phyloP scores from a whole-genome alignment of 2,329 filamentous ascomycete species.

The Diaporthe helianthi region DNA sequence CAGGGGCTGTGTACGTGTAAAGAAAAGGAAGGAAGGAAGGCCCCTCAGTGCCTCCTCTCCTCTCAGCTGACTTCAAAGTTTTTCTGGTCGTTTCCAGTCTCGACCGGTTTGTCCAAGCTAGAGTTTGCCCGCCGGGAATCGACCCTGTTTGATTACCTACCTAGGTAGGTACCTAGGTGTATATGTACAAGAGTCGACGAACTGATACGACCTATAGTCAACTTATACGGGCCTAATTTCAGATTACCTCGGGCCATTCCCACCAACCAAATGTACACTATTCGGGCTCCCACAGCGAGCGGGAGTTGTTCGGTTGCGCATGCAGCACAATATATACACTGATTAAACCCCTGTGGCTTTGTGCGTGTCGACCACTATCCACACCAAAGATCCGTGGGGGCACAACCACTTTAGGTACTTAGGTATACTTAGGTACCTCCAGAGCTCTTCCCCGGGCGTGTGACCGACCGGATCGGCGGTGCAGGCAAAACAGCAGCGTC shows the following conservation, averaged over 20 bases:
- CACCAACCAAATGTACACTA: conserved; percentile 6
- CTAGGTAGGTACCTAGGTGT: too few species aligned
- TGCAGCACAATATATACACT: conserved; percentile 8
- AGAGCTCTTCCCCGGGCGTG: background rate
- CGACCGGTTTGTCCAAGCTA: background rate
- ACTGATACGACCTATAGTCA: background rate
- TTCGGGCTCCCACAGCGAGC: background rate
- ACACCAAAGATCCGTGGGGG: conserved; percentile 4
- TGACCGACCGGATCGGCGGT: background rate
- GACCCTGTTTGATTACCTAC: conserved; percentile 4
- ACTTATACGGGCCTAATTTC: conserved; percentile 20
- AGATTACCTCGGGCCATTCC: background rate
- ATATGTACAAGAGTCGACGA: background rate
- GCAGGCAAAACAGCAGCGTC: background rate
- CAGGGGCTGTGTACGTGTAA: conserved; percentile 2
- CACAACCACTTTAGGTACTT: background rate
- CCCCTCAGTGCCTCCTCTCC: background rate
- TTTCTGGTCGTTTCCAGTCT: background rate
- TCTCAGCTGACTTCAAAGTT: background rate
- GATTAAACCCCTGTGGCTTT: conserved; percentile 1
- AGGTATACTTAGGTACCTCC: too few species aligned
- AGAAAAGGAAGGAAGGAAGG: background rate
- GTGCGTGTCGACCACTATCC: background rate
- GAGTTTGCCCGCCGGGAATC: background rate
- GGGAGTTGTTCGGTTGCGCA: background rate